Base-by-base conservation (phyloP, 352 stramenopile species). In the Phytophthora pinifolia region DNA sequence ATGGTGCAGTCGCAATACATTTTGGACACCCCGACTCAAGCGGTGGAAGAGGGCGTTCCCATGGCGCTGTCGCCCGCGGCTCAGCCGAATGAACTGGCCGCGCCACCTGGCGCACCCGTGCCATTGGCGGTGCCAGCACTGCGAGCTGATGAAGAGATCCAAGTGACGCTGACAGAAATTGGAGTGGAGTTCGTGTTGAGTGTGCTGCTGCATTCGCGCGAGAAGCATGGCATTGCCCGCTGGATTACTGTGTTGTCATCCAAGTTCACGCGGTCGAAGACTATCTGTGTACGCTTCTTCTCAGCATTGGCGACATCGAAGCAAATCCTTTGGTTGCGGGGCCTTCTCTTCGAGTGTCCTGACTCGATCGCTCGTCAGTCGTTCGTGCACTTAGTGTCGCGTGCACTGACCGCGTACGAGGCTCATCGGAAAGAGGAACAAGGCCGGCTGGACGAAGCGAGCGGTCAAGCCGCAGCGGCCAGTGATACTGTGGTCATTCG, bases 151-250 rank as follows among this genome's bases (percentile, higher is more conserved):
- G 72, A 88, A 59, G 60, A 74, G 9, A 81, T 89, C 22, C 82
- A 91, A 50, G 73, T 67, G 25, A 84, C 76, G 6, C 62, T 95
- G 10, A 82, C 86, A 12, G 70, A 87, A 42, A 92, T 97, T 33
- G 89, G 91, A 13, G 54, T 90, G 7, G 79, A 89, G 46, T 96
- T 96, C 58, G 76, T 98, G 25, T 55, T 97, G 8, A 88, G 88
- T 64, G 84, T 97, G 6, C 50, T 96, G 52, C 53, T 97, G 20
- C 89, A 97, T 41, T 94, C 75, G 12, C 68, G 86, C 43, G 89
- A 97, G 60, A 93, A 96, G 37, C 79, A 96, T 49, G 86, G 83
- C 8, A 83, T 96, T 47, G 78, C 75, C 10, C 72, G 84, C 33
- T 94, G 86, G 84, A 88, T 96, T 49, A 83, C 71, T 9, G 72